Percentiles rank a stretch among this genome's conserved stretches.
Conservation (phyloP, 2,329 filamentous ascomycete genomes). For the Nothophoma quercina region DNA sequence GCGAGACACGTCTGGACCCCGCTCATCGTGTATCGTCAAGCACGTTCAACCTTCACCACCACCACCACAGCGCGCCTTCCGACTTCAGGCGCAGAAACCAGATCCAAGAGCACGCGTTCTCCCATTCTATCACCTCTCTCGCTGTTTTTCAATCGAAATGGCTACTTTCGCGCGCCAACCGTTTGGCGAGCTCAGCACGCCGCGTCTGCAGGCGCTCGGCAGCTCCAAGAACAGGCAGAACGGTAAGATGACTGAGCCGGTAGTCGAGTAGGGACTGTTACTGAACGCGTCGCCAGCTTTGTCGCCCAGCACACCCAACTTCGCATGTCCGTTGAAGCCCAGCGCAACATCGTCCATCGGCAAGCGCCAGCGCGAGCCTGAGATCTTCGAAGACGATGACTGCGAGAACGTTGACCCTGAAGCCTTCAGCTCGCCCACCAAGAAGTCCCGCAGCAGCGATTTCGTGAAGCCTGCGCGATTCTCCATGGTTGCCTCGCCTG, state of each 20-base stretch:
- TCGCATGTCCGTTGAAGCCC: constrained; percentile 45
- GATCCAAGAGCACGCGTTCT: neutral
- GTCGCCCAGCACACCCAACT: constrained; percentile 26
- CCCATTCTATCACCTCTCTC: neutral
- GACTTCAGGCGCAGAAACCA: neutral
- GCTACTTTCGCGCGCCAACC: constrained; percentile 69
- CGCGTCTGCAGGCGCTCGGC: constrained; percentile 74
- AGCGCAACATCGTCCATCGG: constrained; percentile 39
- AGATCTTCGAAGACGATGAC: constrained; percentile 58
- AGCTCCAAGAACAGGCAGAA: constrained; percentile 80
- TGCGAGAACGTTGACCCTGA: constrained; percentile 67
- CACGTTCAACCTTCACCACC: constrained; percentile 1
- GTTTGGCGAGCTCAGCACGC: constrained; percentile 74
- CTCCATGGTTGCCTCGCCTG: constrained; percentile 44
- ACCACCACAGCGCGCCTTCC: neutral
- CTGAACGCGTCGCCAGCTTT: constrained; percentile 44
- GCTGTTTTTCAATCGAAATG: constrained; percentile 27
- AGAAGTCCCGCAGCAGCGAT: constrained; percentile 58
- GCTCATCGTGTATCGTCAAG: constrained; percentile 9
- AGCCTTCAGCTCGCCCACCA: constrained; percentile 59
- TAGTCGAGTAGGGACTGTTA: neutral
- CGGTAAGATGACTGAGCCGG: constrained; percentile 50
- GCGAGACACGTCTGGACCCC: constrained; percentile 5
- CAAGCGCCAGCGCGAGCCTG: constrained; percentile 56
- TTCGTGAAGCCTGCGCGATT: constrained; percentile 53